These are phyloP conservation scores for Cercospora sp. DNA, from an alignment of 2,329 filamentous ascomycete genomes.

Conservation along the genomic window DNA sequence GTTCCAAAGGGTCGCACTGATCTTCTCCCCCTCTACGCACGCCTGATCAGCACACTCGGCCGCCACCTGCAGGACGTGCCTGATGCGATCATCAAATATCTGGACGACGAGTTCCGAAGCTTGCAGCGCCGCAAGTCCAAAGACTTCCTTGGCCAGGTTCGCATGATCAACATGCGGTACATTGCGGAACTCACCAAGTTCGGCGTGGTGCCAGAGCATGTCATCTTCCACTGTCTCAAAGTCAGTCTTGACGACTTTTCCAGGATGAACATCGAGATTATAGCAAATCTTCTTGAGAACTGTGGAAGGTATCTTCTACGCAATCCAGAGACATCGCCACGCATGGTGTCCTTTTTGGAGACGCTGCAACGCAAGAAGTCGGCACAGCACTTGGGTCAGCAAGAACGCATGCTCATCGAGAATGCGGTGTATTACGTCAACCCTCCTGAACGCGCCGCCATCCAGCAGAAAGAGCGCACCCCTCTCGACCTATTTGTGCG, in stretches of 20 bases:
- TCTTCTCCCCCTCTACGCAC: slow-evolving; percentile 85
- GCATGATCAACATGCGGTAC: slow-evolving; percentile 94
- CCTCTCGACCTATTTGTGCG: slow-evolving; percentile 91
- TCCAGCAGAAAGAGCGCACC: slow-evolving; percentile 93
- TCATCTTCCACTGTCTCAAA: slow-evolving; percentile 98
- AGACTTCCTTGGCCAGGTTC: slow-evolving; percentile 91
- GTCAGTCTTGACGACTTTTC: slow-evolving; percentile 97
- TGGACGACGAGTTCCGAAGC: slow-evolving; percentile 96
- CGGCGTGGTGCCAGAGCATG: slow-evolving; percentile 94
- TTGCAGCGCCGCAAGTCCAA: slow-evolving; percentile 96
- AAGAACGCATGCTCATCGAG: slow-evolving; percentile 96
- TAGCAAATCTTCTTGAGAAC: slow-evolving; percentile 93
- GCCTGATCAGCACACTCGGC: slow-evolving; percentile 87
- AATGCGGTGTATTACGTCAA: slow-evolving; percentile 98
- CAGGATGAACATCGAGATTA: slow-evolving; percentile 98
- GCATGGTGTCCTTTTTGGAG: slow-evolving; percentile 92
- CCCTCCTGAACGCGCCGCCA: slow-evolving; percentile 87
- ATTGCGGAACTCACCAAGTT: slow-evolving; percentile 97
- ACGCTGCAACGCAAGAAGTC: slow-evolving; percentile 94
- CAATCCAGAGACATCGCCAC: slow-evolving; percentile 86
- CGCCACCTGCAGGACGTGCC: slow-evolving; percentile 94
- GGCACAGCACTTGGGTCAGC: slow-evolving; percentile 90
- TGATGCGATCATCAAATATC: slow-evolving; percentile 84
- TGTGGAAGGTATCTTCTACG: slow-evolving; percentile 92
- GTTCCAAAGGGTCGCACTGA: slow-evolving; percentile 93